Evolutionary conservation across 441 rosid genomes (phyloP), one percentile per base, ranked within the genome.

Genomic region (Pelargonium cotyledonis): DNA sequence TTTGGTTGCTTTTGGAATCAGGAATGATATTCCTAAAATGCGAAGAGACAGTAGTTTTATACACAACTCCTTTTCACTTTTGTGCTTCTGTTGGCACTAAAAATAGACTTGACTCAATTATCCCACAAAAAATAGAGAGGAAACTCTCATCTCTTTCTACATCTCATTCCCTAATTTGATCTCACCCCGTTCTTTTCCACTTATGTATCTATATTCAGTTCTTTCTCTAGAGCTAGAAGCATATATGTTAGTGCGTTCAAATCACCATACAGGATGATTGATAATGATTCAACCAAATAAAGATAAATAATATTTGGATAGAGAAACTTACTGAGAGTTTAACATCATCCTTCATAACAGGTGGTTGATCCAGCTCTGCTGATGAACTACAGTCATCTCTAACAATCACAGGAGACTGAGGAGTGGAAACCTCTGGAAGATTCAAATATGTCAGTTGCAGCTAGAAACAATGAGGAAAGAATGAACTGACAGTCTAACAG

Each of bases 281-380:
- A 8, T 12, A 58, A 58, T 58, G 63, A 8, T 8, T 5, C 62
- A 55, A 18, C 16, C 19, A 57, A 55, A 58, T 4, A 21, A 58
- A 58, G 63, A 58, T 58, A 0, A 23, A 23, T 23, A 21, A 55
- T 55, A 8, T 29, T 8, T 6, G 3, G 18, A 26, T 2, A 29
- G 1, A 38, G 8, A 44, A 31, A 8, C 44, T n/a, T 16, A 47
- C 57, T 64, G 64, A 78, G 67, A 68, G 53, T 11, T 29, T 55
- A 51, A 75, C 79, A 80, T 76, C 79, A 65, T 66, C 61, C 23
- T 71, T 61, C 68, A 53, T 73, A 14, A 72, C 68, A 12, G 58
- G 73, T 49, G 63, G 71, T 65, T 58, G 75, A 77, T 53, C 71
- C 16, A 73, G 73, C 66, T 53, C 72, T 6, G 66, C 74, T 31